A percentile compares a stretch with the other conserved stretches of the same genome.
Evolutionary conservation across 2,329 filamentous ascomycete genomes (phyloP).

Genomic region (Helminthosporium solani): DNA sequence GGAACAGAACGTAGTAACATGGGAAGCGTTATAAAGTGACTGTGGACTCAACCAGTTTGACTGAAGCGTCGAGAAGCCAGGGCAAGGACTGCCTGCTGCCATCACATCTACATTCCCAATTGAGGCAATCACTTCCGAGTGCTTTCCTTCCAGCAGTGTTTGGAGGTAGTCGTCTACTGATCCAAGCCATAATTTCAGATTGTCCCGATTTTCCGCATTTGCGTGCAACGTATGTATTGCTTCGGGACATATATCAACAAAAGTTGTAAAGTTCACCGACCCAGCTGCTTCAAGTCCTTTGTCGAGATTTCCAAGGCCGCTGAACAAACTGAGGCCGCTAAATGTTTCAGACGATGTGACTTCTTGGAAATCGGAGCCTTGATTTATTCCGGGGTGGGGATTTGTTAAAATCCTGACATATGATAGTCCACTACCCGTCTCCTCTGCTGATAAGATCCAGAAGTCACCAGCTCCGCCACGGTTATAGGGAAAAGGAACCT

Average conservation of each 20-base stretch:
- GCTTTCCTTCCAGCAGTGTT: conserved; percentile 53
- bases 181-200: conserved; percentile 62
- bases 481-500: conserved; percentile 64
- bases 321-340: conserved; percentile 69
- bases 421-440: conserved; percentile 11
- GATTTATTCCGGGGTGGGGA: conserved; percentile 31
- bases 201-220: conserved; percentile 52
- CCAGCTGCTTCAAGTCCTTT: conserved; percentile 73
- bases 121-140: conserved; percentile 50
- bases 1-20: conserved; percentile 74
- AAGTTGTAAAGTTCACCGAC: conserved; percentile 63
- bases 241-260: conserved; percentile 63
- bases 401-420: conserved; percentile 6
- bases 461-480: conserved; percentile 64
- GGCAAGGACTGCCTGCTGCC: conserved; percentile 73
- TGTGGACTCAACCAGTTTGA: conserved; percentile 53
- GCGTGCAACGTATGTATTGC: conserved; percentile 75
- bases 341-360: conserved; percentile 37
- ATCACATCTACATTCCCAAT: conserved; percentile 69
- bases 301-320: conserved; percentile 75
- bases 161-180: conserved; percentile 70
- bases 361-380: conserved; percentile 62
- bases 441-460: conserved; percentile 59
- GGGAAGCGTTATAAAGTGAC: conserved; percentile 70
- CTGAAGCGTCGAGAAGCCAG: conserved; percentile 71